These are phyloP conservation scores for Taphrina betulina DNA, from an alignment of 1,139 yeast genomes.

Conservation along the genomic window DNA sequence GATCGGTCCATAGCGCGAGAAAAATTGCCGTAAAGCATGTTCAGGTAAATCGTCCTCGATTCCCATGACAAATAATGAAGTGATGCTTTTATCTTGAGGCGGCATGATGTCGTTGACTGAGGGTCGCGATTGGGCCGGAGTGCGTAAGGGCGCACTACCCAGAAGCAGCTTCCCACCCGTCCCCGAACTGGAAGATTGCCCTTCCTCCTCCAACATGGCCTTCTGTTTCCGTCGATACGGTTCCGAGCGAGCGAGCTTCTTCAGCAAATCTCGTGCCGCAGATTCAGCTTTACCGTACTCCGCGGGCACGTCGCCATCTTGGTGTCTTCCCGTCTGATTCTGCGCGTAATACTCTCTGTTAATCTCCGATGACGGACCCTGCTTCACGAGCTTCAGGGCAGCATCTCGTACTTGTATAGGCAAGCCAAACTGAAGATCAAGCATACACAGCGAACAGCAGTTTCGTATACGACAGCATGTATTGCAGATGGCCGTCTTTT, in stretches of 20 bases:
- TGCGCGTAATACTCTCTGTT: conserved; percentile 41
- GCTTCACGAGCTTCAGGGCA: conserved; percentile 71
- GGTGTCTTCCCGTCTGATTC: conserved; percentile 43
- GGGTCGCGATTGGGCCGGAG: conserved; percentile 29
- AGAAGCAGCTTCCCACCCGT: background rate
- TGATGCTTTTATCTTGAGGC: conserved; percentile 49
- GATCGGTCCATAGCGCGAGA: conserved; percentile 51
- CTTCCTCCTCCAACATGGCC: conserved; percentile 23
- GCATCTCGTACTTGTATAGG: conserved; percentile 78
- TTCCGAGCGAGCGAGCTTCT: conserved; percentile 48
- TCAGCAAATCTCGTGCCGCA: conserved; percentile 47
- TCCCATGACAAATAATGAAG: conserved; percentile 70
- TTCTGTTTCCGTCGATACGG: conserved; percentile 42
- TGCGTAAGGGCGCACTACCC: conserved; percentile 11
- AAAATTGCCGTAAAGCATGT: conserved; percentile 54
- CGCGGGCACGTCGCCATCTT: conserved; percentile 44
- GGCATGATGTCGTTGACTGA: conserved; percentile 49
- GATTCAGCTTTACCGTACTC: conserved; percentile 43
- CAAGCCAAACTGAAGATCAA: conserved; percentile 75
- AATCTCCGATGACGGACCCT: conserved; percentile 49
- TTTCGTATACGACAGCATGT: conserved; percentile 68
- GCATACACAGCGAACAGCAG: conserved; percentile 85
- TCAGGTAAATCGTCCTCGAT: conserved; percentile 66
- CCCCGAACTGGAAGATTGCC: background rate
- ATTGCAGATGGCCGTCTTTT: conserved; percentile 47